Conservation (phyloP, 148 eudicot species). For the Rheum nobile region DNA sequence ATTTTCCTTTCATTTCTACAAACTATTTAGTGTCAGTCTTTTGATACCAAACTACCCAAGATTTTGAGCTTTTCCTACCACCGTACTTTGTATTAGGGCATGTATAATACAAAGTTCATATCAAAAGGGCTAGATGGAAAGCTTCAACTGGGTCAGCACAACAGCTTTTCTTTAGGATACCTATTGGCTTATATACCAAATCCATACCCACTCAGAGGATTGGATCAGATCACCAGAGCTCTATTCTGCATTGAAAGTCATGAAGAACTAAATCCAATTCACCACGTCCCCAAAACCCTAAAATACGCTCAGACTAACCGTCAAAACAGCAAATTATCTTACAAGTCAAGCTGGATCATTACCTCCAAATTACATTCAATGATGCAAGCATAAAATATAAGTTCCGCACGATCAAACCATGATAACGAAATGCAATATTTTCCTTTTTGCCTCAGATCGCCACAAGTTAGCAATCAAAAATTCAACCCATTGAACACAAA, state of each 20-base stretch:
- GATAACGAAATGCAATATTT: background rate
- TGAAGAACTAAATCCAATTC: background rate
- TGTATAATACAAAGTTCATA: background rate
- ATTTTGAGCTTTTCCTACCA: background rate
- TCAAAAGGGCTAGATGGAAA: background rate
- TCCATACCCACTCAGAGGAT: background rate
- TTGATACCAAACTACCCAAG: background rate
- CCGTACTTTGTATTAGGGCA: background rate
- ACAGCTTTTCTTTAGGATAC: background rate
- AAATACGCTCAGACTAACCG: background rate
- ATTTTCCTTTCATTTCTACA: background rate
- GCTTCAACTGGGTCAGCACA: background rate
- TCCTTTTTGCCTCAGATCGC: background rate
- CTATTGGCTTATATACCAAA: background rate
- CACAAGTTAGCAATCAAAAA: background rate
- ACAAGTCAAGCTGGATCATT: background rate
- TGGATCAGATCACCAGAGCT: background rate
- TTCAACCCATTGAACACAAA: background rate
- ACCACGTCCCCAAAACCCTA: conserved; percentile 2
- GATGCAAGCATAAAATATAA: background rate
- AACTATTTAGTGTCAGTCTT: background rate
- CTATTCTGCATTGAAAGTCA: background rate
- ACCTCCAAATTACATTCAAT: background rate
- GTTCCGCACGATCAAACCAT: background rate
- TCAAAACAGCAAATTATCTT: background rate